Conservation (phyloP, 2,329 filamentous ascomycete genomes). For the Beauveria varroae region DNA sequence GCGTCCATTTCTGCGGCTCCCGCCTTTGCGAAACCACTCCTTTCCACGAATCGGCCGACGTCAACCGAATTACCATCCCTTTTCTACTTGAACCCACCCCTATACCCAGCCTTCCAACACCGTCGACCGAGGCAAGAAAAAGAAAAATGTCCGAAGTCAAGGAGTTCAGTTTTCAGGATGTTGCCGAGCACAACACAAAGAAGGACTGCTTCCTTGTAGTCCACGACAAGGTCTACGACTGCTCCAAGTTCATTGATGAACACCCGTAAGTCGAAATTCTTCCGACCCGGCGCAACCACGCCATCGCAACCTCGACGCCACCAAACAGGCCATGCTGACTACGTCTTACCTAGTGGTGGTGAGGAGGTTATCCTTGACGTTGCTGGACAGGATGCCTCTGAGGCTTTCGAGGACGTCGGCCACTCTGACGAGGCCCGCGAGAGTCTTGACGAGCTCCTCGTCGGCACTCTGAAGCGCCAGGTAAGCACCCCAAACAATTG, state of each 20-base stretch:
- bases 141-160: slow-evolving; percentile 24
- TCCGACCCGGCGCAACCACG: background rate
- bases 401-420: slow-evolving; percentile 98
- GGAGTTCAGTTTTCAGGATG: slow-evolving; percentile 69
- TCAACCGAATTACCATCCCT: background rate
- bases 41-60: background rate
- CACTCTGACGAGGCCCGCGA: slow-evolving; percentile 98
- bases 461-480: slow-evolving; percentile 73
- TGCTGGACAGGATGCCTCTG: slow-evolving; percentile 89
- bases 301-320: background rate
- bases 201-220: slow-evolving; percentile 89
- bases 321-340: background rate
- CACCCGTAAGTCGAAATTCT: slow-evolving; percentile 62
- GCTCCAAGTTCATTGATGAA: slow-evolving; percentile 86
- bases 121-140: slow-evolving; percentile 11
- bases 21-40: background rate
- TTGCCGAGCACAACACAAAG: slow-evolving; percentile 82
- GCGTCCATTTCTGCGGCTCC: background rate
- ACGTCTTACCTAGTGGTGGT: slow-evolving; percentile 62
- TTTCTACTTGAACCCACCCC: background rate
- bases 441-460: slow-evolving; percentile 69
- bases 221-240: slow-evolving; percentile 95
- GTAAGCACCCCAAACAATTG: slow-evolving; percentile 41
- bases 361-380: slow-evolving; percentile 98
- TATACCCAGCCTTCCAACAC: background rate